Percentiles rank a stretch among this genome's conserved stretches.
These are phyloP conservation scores for Skeletonema menzelii DNA, from an alignment of 108 stramenopile species.

Conservation along the genomic window DNA sequence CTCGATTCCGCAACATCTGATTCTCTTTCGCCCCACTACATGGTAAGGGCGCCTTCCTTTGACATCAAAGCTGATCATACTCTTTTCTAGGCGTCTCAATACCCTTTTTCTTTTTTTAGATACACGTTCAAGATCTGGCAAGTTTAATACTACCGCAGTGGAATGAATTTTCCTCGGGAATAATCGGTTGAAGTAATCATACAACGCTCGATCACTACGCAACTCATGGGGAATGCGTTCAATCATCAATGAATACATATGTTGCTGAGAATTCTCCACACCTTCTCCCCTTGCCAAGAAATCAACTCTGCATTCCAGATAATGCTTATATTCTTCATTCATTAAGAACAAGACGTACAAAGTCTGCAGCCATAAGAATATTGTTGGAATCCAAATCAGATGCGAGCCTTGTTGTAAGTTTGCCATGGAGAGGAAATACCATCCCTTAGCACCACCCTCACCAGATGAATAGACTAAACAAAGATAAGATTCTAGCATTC, in stretches of 20 bases:
- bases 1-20: slow-evolving; percentile 76
- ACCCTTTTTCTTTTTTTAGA: slow-evolving; percentile 55
- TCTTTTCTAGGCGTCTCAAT: slow-evolving; percentile 78
- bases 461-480: slow-evolving; percentile 42
- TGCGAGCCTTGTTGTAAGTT: slow-evolving; percentile 45
- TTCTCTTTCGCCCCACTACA: slow-evolving; percentile 72
- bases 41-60: slow-evolving; percentile 69
- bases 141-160: slow-evolving; percentile 72
- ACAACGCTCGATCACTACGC: slow-evolving; percentile 75
- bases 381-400: slow-evolving; percentile 52
- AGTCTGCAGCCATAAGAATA: slow-evolving; percentile 57
- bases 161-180: slow-evolving; percentile 85
- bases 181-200: slow-evolving; percentile 84
- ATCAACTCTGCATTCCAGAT: slow-evolving; percentile 55
- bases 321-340: slow-evolving; percentile 70
- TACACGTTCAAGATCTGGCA: slow-evolving; percentile 77
- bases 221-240: slow-evolving; percentile 87
- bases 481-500: neutral
- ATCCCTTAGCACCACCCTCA: slow-evolving; percentile 48
- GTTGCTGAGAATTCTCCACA: slow-evolving; percentile 65
- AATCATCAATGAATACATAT: slow-evolving; percentile 83
- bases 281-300: slow-evolving; percentile 68
- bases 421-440: slow-evolving; percentile 60
- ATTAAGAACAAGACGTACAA: slow-evolving; percentile 54
- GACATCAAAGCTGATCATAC: slow-evolving; percentile 74